Percentiles rank a stretch among this genome's conserved stretches.
phyloP scores from a whole-genome alignment of 169 alveolate genomes.

The Babesia caballi region DNA sequence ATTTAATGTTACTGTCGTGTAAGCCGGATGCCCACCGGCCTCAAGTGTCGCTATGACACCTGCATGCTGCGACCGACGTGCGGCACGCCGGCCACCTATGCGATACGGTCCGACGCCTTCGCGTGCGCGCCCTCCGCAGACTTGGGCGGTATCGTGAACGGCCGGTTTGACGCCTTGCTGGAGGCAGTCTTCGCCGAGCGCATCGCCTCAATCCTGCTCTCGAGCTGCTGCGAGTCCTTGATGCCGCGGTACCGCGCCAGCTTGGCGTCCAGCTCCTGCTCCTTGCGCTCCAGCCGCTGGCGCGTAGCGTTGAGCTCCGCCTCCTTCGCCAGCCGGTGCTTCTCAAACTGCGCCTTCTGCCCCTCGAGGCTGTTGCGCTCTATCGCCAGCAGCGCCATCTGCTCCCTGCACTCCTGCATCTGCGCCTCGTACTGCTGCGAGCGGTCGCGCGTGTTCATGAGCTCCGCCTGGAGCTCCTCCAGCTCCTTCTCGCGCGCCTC shows the following conservation, averaged over 20 bases:
- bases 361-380: slow-evolving; percentile 66
- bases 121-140: neutral
- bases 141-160: slow-evolving; percentile 24
- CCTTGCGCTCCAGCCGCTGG: slow-evolving; percentile 45
- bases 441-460: slow-evolving; percentile 7
- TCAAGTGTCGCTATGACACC: too few relatives aligned
- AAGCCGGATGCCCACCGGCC: too few relatives aligned
- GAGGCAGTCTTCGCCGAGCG: neutral
- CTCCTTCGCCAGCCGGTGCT: slow-evolving; percentile 34
- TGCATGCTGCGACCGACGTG: neutral
- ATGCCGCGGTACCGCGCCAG: slow-evolving; percentile 8
- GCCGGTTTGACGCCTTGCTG: neutral
- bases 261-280: slow-evolving; percentile 45
- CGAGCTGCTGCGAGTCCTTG: slow-evolving; percentile 28
- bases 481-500: slow-evolving; percentile 29
- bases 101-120: neutral
- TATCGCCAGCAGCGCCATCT: slow-evolving; percentile 61
- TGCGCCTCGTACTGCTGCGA: slow-evolving; percentile 34
- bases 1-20: too few relatives aligned
- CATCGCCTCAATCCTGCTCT: slow-evolving; percentile 12
- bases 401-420: slow-evolving; percentile 47
- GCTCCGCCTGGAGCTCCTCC: slow-evolving; percentile 27
- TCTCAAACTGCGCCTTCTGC: slow-evolving; percentile 61
- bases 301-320: slow-evolving; percentile 54
- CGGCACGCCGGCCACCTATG: neutral